phyloP scores from a whole-genome alignment of 2,329 filamentous ascomycete species.

The Cryphonectria radicalis region DNA sequence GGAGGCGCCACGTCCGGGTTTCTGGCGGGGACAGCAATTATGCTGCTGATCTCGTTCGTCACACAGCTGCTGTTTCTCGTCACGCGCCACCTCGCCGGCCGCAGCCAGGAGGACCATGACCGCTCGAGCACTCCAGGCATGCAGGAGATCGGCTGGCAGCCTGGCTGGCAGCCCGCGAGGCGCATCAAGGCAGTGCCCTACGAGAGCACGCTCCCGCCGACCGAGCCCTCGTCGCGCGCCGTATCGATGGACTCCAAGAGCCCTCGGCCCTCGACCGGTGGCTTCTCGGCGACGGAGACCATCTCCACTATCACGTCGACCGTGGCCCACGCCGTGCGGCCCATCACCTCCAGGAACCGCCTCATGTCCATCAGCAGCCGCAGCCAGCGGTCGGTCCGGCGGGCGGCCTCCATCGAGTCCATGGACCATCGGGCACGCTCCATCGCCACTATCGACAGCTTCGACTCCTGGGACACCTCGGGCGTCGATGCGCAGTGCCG shows the following conservation, averaged over 20 bases:
- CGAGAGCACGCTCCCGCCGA: slow-evolving; percentile 46
- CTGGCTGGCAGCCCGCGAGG: slow-evolving; percentile 37
- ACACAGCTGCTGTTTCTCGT: slow-evolving; percentile 55
- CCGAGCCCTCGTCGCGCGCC: slow-evolving; percentile 39
- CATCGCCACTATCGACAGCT: slow-evolving; percentile 60
- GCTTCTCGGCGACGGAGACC: slow-evolving; percentile 50
- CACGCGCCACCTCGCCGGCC: slow-evolving; percentile 46
- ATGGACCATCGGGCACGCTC: slow-evolving; percentile 40
- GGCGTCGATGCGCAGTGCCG: slow-evolving; percentile 66
- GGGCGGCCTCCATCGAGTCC: slow-evolving; percentile 55
- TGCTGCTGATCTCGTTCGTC: slow-evolving; percentile 50
- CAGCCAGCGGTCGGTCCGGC: slow-evolving; percentile 38
- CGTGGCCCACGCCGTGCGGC: slow-evolving; percentile 53
- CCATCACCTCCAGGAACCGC: slow-evolving; percentile 60
- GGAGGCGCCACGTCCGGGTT: slow-evolving; percentile 42
- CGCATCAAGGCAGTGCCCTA: slow-evolving; percentile 60
- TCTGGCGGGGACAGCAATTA: slow-evolving; percentile 49
- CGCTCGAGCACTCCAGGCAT: slow-evolving; percentile 37
- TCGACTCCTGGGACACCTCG: slow-evolving; percentile 78
- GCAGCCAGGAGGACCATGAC: slow-evolving; percentile 39
- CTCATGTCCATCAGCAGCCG: slow-evolving; percentile 50
- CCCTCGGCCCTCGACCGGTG: slow-evolving; percentile 50
- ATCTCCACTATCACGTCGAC: slow-evolving; percentile 54
- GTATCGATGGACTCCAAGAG: slow-evolving; percentile 44
- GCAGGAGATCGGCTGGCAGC: slow-evolving; percentile 39